Base-by-base conservation (phyloP, 257 asterid genomes). In the Voacanga thouarsii region DNA sequence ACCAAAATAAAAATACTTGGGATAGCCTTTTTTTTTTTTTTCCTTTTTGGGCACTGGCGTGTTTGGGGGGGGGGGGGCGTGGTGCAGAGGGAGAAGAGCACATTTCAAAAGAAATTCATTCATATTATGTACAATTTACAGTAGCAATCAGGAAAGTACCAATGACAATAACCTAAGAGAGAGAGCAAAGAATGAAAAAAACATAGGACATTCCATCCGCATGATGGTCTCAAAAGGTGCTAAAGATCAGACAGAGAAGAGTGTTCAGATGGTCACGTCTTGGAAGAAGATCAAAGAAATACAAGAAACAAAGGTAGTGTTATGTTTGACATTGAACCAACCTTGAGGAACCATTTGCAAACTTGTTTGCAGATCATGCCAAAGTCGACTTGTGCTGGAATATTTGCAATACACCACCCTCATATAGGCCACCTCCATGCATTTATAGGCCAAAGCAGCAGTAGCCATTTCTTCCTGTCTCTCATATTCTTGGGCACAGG, bases 391-490 rank as follows among this genome's bases (percentile, higher is more conserved):
- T 43, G 90, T 68, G 80, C 82, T 81, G 63, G 87, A 82, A 79
- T 88, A 88, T 89, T 88, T 93, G 91, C 90, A 90, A 81, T 86
- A 89, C 73, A 91, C 90, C 76, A 91, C 83, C 84, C 89, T 91
- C 91, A 92, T 78, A 85, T 90, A 87, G 70, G 98, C 94, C 83
- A 92, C 97, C 85, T 94, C 98, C 91, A 88, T 80, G 77, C 99
- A 92, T 84, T 94, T 94, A 84, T 89, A 92, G 82, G 96, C 93
- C 91, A 94, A 84, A 75, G 97, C 91, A 81, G 97, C 97, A 74
- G 92, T 88, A 77, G 94, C 94, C 90, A 89, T 75, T 81, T 94
- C 96, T 78, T 83, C 85, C 81, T 85, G 84, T 78, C 88, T 89
- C 83, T 91, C 94, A 72, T 91, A 92, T 68, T 87, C 96, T 74